These are phyloP conservation scores for Bryoglossum gracile DNA, from an alignment of 495 filamentous ascomycete species.

Conservation along the genomic window DNA sequence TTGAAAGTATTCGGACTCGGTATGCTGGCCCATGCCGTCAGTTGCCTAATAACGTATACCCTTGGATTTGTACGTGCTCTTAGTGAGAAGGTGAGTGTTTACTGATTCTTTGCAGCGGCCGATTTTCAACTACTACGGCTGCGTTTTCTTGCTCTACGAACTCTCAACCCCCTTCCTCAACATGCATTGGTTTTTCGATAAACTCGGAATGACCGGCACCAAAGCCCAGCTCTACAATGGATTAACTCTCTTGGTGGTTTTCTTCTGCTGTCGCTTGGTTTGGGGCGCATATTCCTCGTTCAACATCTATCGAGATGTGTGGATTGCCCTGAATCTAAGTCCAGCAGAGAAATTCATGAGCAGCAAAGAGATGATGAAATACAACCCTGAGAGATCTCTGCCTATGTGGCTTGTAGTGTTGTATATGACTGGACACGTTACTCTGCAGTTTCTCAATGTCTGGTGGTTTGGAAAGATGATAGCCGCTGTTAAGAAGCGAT, in stretches of 20 bases:
- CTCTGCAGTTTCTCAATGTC: slow-evolving; percentile 80
- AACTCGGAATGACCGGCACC: slow-evolving; percentile 86
- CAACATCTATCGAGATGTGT: slow-evolving; percentile 74
- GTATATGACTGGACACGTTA: slow-evolving; percentile 70
- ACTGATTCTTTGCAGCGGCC: slow-evolving; percentile 53
- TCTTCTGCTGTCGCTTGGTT: slow-evolving; percentile 81
- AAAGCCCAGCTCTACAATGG: slow-evolving; percentile 77
- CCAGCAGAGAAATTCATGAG: slow-evolving; percentile 26
- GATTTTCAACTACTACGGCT: slow-evolving; percentile 86
- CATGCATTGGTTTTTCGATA: slow-evolving; percentile 99
- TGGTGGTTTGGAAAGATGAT: slow-evolving; percentile 99
- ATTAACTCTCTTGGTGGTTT: slow-evolving; percentile 60
- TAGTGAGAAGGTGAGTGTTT: slow-evolving; percentile 6
- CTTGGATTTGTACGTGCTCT: slow-evolving; percentile 77
- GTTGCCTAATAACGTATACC: slow-evolving; percentile 78
- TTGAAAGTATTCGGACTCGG: slow-evolving; percentile 79
- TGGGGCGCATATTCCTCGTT: slow-evolving; percentile 85
- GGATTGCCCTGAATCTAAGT: slow-evolving; percentile 43
- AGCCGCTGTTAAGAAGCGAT: slow-evolving; percentile 79
- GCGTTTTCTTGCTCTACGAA: slow-evolving; percentile 92
- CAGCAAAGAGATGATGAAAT: slow-evolving; percentile 33
- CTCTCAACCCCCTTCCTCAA: slow-evolving; percentile 89
- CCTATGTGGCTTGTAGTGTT: slow-evolving; percentile 71
- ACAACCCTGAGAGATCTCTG: slow-evolving; percentile 38
- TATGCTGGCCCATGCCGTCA: slow-evolving; percentile 80